Percentiles rank a stretch among this genome's conserved stretches.
Evolutionary conservation across 2,329 filamentous ascomycete genomes (phyloP).

Genomic region (Graphilbum sp.): DNA sequence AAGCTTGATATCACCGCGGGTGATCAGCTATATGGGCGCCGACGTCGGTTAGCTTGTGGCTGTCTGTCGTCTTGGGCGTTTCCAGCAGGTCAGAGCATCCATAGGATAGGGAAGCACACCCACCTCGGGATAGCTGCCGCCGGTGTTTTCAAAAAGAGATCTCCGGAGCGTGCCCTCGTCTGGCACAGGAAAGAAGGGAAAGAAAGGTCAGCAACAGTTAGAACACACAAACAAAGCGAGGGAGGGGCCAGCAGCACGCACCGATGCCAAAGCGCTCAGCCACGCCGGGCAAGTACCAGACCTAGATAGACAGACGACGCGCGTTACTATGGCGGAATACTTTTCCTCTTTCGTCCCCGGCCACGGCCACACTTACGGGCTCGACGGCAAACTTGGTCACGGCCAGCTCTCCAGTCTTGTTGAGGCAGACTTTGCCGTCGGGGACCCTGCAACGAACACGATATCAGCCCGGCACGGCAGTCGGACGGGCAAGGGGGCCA

Average conservation of each 20-base stretch:
- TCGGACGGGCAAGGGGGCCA: background rate
- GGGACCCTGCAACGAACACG: conserved; percentile 25
- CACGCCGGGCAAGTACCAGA: conserved; percentile 75
- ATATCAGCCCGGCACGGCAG: background rate
- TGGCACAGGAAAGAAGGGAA: too few species aligned
- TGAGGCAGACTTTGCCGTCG: conserved; percentile 84
- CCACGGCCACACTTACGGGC: conserved; percentile 48
- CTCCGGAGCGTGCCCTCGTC: conserved; percentile 78
- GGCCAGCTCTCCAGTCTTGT: conserved; percentile 68
- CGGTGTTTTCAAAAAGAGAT: conserved; percentile 85
- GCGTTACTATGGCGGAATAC: background rate
- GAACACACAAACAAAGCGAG: background rate
- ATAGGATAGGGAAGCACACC: conserved; percentile 1
- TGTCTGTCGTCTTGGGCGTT: background rate
- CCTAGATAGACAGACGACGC: conserved; percentile 16
- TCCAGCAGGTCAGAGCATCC: background rate
- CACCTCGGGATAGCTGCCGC: conserved; percentile 83
- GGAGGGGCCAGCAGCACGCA: conserved; percentile 18
- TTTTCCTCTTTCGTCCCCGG: too few species aligned
- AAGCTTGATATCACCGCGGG: conserved; percentile 81
- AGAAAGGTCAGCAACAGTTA: conserved; percentile 12
- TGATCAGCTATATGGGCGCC: conserved; percentile 57
- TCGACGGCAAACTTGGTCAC: conserved; percentile 97
- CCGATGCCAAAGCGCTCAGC: conserved; percentile 86
- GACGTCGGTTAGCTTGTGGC: conserved; percentile 6